Evolutionary conservation across 176 grass and related monocot species (phyloP).

Genomic region (Paspalum vaginatum): DNA sequence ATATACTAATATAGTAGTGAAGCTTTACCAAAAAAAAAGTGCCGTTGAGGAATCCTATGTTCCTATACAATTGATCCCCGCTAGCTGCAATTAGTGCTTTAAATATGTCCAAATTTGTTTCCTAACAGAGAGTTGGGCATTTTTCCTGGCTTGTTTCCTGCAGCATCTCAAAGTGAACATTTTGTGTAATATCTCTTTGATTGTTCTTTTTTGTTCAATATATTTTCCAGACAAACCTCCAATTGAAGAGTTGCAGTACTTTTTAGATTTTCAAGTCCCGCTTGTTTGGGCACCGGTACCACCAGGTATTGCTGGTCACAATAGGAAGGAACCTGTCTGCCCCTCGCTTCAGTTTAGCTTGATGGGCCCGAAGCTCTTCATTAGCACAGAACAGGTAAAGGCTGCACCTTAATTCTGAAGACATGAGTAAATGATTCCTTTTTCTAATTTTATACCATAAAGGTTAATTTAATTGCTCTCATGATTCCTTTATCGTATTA

Average conservation of each 20-base stretch:
- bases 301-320: slow-evolving; percentile 74
- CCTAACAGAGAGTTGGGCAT: too few species aligned
- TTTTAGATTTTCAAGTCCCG: slow-evolving; percentile 93
- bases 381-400: slow-evolving; percentile 98
- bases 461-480: slow-evolving; percentile 14
- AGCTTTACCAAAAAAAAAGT: too few species aligned
- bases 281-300: slow-evolving; percentile 89
- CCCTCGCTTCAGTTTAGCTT: slow-evolving; percentile 94
- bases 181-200: slow-evolving; percentile 22
- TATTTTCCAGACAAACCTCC: slow-evolving; percentile 88
- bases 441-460: slow-evolving; percentile 1
- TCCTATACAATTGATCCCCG: too few species aligned
- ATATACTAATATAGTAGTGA: too few species aligned
- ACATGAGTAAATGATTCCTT: neutral
- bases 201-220: slow-evolving; percentile 42
- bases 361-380: slow-evolving; percentile 88
- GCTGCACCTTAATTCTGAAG: neutral
- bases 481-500: slow-evolving; percentile 1
- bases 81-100: too few species aligned
- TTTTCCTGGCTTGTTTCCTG: too few species aligned
- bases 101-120: too few species aligned
- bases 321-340: slow-evolving; percentile 95
- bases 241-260: slow-evolving; percentile 95
- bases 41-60: too few species aligned
- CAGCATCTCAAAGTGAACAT: neutral